phyloP scores from a whole-genome alignment of 2,329 filamentous ascomycete species.

The Tolypocladium amazonense region DNA sequence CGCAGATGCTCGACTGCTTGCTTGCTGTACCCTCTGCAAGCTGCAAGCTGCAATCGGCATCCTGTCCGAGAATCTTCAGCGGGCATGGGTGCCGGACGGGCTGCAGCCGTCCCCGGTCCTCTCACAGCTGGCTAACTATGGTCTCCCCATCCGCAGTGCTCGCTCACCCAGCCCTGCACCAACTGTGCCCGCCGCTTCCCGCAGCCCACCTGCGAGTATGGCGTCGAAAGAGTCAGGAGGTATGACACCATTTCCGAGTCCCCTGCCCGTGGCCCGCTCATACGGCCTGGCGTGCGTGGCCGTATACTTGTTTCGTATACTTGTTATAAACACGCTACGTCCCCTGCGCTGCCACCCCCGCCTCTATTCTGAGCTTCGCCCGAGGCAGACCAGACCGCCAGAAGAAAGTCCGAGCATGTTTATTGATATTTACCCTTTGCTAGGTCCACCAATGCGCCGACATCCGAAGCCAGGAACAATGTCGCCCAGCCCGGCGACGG shows the following conservation, averaged over 20 bases:
- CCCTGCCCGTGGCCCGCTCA: not conserved
- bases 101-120: slow-evolving; percentile 1
- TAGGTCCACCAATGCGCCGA: slow-evolving; percentile 2
- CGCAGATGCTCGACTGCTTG: not conserved
- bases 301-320: not conserved
- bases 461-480: slow-evolving; percentile 10
- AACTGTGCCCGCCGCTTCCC: slow-evolving; percentile 43
- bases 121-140: not conserved
- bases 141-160: slow-evolving; percentile 28
- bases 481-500: slow-evolving; percentile 6
- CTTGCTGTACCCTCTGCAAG: not conserved
- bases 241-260: slow-evolving; percentile 1
- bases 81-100: not conserved
- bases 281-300: not conserved
- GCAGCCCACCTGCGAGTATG: slow-evolving; percentile 38
- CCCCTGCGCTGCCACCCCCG: not conserved
- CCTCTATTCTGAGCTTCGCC: not conserved
- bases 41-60: not conserved
- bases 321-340: not conserved
- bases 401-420: not conserved
- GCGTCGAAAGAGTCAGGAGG: slow-evolving; percentile 12
- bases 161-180: slow-evolving; percentile 41
- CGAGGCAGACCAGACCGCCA: not conserved
- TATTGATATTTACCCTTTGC: not conserved
- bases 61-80: not conserved